Evolutionary conservation across 2,329 filamentous ascomycete genomes (phyloP).

Genomic region (Coniochaeta hoffmannii): DNA sequence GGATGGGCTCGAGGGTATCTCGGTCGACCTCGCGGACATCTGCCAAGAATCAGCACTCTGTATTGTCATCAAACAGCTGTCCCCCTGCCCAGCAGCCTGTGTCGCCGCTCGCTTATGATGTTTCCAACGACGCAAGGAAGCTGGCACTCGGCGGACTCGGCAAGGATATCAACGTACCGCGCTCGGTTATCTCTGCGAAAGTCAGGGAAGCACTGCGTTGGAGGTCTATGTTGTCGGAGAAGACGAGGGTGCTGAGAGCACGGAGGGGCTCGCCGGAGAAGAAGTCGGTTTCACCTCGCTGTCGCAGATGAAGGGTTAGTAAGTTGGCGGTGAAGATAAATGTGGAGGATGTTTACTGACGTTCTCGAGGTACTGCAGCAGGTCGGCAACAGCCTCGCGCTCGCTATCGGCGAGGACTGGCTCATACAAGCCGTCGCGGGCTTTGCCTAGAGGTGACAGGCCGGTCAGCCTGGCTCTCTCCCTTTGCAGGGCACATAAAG

Average conservation of each 20-base stretch:
- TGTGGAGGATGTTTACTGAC: slow-evolving; percentile 44
- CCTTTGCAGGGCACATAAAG: background rate
- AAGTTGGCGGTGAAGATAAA: slow-evolving; percentile 41
- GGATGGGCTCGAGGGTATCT: slow-evolving; percentile 90
- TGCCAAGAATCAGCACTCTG: slow-evolving; percentile 27
- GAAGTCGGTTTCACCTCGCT: slow-evolving; percentile 97
- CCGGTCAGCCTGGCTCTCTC: background rate
- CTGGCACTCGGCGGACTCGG: background rate
- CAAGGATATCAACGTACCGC: slow-evolving; percentile 56
- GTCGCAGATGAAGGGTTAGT: background rate
- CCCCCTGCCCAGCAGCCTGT: background rate
- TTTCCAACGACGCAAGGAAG: too few relatives aligned
- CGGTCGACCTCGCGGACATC: slow-evolving; percentile 95
- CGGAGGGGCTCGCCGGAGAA: slow-evolving; percentile 92
- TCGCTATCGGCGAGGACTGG: slow-evolving; percentile 91
- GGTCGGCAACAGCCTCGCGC: slow-evolving; percentile 90
- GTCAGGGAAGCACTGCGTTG: slow-evolving; percentile 96
- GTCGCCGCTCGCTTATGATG: background rate
- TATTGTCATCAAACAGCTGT: background rate
- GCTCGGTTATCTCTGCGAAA: slow-evolving; percentile 96
- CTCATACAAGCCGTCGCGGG: slow-evolving; percentile 76
- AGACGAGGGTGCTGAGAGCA: slow-evolving; percentile 91
- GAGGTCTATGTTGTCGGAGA: slow-evolving; percentile 96
- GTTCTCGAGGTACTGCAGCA: slow-evolving; percentile 93
- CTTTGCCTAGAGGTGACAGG: slow-evolving; percentile 46